Evolutionary conservation across 73 alveolate species (phyloP).

Genomic region (Stentor coeruleus): DNA sequence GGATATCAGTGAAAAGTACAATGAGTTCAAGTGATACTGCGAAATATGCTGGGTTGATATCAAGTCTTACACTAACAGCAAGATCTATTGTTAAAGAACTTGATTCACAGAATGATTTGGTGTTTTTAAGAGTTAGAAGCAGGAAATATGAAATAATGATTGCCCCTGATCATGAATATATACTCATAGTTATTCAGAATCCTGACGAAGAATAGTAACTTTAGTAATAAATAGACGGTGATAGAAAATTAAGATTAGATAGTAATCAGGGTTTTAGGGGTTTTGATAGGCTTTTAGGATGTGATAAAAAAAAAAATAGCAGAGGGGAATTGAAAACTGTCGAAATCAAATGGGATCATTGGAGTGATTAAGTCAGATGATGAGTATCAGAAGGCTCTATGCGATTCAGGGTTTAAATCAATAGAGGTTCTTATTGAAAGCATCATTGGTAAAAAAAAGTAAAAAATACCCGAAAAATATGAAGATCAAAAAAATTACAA

Average conservation of each 20-base stretch:
- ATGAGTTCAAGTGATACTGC: conserved; percentile 19
- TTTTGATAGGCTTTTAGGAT: no score
- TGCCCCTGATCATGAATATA: conserved; percentile 95
- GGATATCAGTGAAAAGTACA: conserved; percentile 18
- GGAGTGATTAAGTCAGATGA: no score
- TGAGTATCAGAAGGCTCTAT: no score
- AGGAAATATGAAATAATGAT: conserved; percentile 93
- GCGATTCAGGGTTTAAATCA: no score
- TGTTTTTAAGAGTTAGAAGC: conserved; percentile 92
- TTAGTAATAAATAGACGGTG: not conserved
- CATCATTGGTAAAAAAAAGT: no score
- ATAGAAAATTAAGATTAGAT: no score
- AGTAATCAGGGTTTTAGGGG: not conserved
- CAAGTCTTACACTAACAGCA: conserved; percentile 78
- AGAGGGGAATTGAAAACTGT: not conserved
- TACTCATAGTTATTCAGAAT: conserved; percentile 88
- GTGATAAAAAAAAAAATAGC: not conserved
- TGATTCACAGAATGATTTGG: conserved; percentile 88
- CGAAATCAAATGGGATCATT: no score
- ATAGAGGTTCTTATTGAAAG: no score
- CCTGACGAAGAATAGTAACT: conserved; percentile 49
- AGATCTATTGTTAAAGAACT: conserved; percentile 75
- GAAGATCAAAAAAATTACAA: no score
- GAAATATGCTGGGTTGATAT: conserved; percentile 12
- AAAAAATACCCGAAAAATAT: no score